Conservation (phyloP, 2,329 filamentous ascomycete genomes). For the Elsinoe perseae region DNA sequence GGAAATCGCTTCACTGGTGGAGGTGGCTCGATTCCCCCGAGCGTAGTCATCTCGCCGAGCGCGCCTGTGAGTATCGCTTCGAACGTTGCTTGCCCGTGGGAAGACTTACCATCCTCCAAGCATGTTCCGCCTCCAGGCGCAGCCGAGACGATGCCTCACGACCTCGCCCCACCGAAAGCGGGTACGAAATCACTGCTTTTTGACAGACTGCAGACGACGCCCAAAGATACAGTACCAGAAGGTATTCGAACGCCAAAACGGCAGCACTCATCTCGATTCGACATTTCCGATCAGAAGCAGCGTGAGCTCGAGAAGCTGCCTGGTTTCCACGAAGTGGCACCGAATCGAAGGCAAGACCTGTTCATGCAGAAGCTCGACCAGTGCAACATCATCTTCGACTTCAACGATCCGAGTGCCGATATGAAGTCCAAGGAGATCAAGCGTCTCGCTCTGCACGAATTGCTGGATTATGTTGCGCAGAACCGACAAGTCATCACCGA, state of each 20-base stretch:
- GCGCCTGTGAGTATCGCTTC: constrained; percentile 60
- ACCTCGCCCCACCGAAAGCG: constrained; percentile 87
- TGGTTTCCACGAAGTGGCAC: constrained; percentile 94
- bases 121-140: constrained; percentile 88
- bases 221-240: constrained; percentile 84
- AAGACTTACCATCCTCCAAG: constrained; percentile 38
- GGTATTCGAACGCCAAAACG: constrained; percentile 90
- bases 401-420: constrained; percentile 94
- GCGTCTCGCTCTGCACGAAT: constrained; percentile 84
- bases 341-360: constrained; percentile 86
- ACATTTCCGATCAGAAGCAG: constrained; percentile 83
- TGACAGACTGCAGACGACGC: constrained; percentile 82
- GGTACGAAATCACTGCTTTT: constrained; percentile 84
- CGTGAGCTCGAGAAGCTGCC: constrained; percentile 94
- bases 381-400: constrained; percentile 99
- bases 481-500: constrained; percentile 98
- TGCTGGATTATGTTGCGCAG: constrained; percentile 96
- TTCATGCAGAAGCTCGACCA: constrained; percentile 99
- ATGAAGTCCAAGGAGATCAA: constrained; percentile 99
- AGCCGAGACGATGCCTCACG: constrained; percentile 95
- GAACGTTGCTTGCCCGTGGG: constrained; percentile 21
- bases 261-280: constrained; percentile 95
- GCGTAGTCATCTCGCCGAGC: constrained; percentile 90
- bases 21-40: constrained; percentile 45
- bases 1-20: constrained; percentile 20